Evolutionary conservation across 371 early-diverging fungal genomes (phyloP).

Genomic region (Nematocida ironsii): DNA sequence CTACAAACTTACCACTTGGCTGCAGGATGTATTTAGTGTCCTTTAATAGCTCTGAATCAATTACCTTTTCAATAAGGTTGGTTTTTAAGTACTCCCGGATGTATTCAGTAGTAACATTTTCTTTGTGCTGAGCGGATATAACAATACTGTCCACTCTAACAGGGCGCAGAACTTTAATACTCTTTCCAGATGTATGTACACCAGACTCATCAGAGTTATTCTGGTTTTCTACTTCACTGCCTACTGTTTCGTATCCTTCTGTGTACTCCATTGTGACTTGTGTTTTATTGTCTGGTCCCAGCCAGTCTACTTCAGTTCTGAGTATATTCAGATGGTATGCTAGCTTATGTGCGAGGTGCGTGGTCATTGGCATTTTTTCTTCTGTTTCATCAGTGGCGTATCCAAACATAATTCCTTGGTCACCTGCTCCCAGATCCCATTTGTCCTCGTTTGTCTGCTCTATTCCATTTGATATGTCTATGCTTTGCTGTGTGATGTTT

Average conservation of each 20-base stretch:
- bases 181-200: background rate
- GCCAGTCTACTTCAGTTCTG: slow-evolving; percentile 84
- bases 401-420: slow-evolving; percentile 85
- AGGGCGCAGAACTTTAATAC: slow-evolving; percentile 79
- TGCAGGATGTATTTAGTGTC: slow-evolving; percentile 89
- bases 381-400: slow-evolving; percentile 96
- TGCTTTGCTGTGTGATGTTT: slow-evolving; percentile 95
- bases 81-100: slow-evolving; percentile 82
- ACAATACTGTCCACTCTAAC: slow-evolving; percentile 92
- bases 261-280: slow-evolving; percentile 98
- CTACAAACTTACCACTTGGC: slow-evolving; percentile 95
- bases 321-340: slow-evolving; percentile 85
- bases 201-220: too few species aligned
- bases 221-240: slow-evolving; percentile 70
- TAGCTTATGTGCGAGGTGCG: slow-evolving; percentile 88
- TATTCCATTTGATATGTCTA: slow-evolving; percentile 95
- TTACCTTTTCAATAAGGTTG: slow-evolving; percentile 84
- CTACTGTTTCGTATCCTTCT: slow-evolving; percentile 68
- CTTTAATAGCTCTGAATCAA: slow-evolving; percentile 84
- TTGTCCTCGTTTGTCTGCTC: slow-evolving; percentile 76
- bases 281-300: slow-evolving; percentile 97
- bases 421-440: slow-evolving; percentile 56
- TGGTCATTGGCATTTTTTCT: slow-evolving; percentile 94
- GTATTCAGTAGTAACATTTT: slow-evolving; percentile 77
- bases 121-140: slow-evolving; percentile 92